Base-by-base conservation (phyloP, 768 basidiomycete genomes). In the Mrakia hoshinonis region DNA sequence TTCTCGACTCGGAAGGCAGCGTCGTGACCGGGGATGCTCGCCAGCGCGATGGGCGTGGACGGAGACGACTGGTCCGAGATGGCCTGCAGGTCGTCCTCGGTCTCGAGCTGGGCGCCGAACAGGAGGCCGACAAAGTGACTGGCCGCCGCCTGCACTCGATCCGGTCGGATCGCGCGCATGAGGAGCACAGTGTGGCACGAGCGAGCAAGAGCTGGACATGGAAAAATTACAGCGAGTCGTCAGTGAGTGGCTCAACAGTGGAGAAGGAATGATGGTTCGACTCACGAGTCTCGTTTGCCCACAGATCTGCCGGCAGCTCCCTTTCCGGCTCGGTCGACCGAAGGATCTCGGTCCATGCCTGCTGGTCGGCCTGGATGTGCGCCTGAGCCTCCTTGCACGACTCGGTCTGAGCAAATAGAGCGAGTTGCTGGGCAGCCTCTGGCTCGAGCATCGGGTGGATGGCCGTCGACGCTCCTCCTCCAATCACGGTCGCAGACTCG, bases 1-100 rank as follows among this genome's bases (percentile, higher is more conserved):
- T 87, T 88, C 76, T 96, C 93, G 48, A 96, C 91, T 62, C 90
- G 87, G 79, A 94, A 98, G 79, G 93, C 95, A n/a, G 96, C 96
- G 78, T 99, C 96, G 77, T 96, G 95, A 20, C 96, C 96, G 2
- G 91, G 87, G 3, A 99, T 92, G 7, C 95, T 97, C 38, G 93
- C 86, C 62, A 99, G 82, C 4, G 92, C 90, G 31, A 98, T 81
- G 1, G 96, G 94, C 0, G 91, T 91, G 4, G 85, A 83, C 2
- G 92, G 84, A 4, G 85, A 83, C 39, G 93, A 85, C 77, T 98
- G 92, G 76, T 89, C 84, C 9, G 83, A 75, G 34, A 97, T 91
- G 11, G 80, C 79, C 24, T 84, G 84, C 34, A 99, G 85, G 67
- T 93, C 89, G 77, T 87, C 91, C 55, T 83, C 84, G 0, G 91